Base-by-base conservation (phyloP, 2,329 filamentous ascomycete species). In the Trichoderma simmonsii region DNA sequence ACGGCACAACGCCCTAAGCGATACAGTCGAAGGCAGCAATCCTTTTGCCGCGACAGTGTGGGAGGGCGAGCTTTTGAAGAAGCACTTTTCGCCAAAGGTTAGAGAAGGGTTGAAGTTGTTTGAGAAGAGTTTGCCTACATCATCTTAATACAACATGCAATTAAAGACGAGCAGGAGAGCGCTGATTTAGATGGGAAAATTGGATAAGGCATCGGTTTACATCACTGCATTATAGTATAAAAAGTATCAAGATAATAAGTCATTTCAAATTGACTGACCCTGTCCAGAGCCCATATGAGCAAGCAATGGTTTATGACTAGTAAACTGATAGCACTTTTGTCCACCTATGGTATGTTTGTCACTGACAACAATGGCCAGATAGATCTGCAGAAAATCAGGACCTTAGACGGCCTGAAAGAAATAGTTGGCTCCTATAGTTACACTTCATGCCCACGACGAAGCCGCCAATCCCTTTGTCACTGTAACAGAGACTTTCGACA, bases 41-140 rank as follows among this genome's bases (percentile, higher is more conserved):
- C 94, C 95, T 1, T 97, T 96, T 81, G 93, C 95, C 0, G 90
- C 91, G 5, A 98, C 94, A 0, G 87, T 97, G 0, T 99, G 95
- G 96, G 96, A 98, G 80, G 94, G 93, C 0, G 96, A 98, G 83
- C 79, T 99, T 72, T 80, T 99, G 77, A 87, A 91, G 79, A 87
- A 88, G 75, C 96, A 99, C 83, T 99, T 93, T 80, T 94, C 92
- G 76, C 95, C 95, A 7, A 91, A 91, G 78, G 92, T 99, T 1
- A 87, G 93, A 75, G 93, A 97, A 77, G 92, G 91, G 1, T 84
- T 92, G 5, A 87, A 88, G 80, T 81, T 87, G 59, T 83, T 95
- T 79, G 92, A 94, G 79, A 93, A 92, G 85, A 86, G 85, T 60
- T 82, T 93, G 77, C 80, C 78, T 6, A 76, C 76, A 68, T 81